Evolutionary conservation across 306 rosid species (phyloP).

Genomic region (Pterocarpus santalinus): DNA sequence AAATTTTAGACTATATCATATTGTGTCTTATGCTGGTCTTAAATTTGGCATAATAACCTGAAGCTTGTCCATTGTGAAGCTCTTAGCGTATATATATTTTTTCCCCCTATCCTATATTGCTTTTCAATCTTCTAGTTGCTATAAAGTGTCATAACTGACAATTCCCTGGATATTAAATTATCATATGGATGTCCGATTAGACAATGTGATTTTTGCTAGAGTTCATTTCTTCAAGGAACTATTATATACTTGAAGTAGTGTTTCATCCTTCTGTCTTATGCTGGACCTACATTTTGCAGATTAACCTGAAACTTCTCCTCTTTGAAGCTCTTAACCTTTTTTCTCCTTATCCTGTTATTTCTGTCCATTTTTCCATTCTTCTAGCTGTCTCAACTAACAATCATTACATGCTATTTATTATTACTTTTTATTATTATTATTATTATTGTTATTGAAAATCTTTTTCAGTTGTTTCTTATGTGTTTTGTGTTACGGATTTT

Average conservation of each 20-base stretch:
- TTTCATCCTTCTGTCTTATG: background rate
- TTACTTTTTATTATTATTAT: background rate
- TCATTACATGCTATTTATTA: background rate
- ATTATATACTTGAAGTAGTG: background rate
- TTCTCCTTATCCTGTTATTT: background rate
- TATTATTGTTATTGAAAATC: background rate
- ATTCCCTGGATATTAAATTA: conserved; percentile 5
- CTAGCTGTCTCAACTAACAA: background rate
- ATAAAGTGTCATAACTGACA: conserved; percentile 37
- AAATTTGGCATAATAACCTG: conserved; percentile 16
- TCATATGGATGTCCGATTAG: background rate
- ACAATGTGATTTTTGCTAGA: background rate
- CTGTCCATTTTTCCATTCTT: background rate
- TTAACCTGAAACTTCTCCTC: background rate
- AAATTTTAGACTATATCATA: background rate
- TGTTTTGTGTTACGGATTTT: background rate
- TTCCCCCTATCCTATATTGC: background rate
- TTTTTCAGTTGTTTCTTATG: background rate
- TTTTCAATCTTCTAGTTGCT: conserved; percentile 33
- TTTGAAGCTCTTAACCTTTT: background rate
- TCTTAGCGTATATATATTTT: background rate
- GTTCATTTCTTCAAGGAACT: background rate
- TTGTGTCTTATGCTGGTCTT: conserved; percentile 12
- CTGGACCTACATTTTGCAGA: conserved; percentile 1
- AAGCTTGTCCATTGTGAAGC: background rate